phyloP scores from a whole-genome alignment of 2,329 filamentous ascomycete genomes.

The Neonectria sp. region DNA sequence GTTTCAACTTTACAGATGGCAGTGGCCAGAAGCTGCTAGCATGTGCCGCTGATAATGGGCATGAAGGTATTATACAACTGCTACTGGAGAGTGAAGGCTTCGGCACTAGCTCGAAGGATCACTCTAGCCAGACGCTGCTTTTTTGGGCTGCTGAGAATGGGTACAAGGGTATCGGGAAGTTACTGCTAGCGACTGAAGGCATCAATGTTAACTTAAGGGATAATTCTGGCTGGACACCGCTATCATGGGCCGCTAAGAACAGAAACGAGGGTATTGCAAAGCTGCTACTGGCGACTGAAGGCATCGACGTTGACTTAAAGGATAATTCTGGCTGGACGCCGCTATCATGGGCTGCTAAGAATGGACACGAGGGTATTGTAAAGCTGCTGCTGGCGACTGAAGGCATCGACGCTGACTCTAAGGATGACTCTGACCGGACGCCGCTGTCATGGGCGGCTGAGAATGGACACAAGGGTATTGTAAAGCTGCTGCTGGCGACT shows the following conservation, averaged over 20 bases:
- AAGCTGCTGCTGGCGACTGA: not conserved
- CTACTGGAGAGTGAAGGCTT: too few relatives aligned
- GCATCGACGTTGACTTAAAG: not conserved
- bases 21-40: too few relatives aligned
- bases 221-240: not conserved
- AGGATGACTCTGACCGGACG: too few relatives aligned
- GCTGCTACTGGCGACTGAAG: not conserved
- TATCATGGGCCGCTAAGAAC: not conserved
- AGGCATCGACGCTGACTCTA: too few relatives aligned
- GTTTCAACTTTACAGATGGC: too few relatives aligned
- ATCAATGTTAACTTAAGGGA: not conserved
- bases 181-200: not conserved
- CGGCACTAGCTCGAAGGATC: too few relatives aligned
- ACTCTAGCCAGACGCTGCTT: too few relatives aligned
- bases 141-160: not conserved
- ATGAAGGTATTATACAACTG: too few relatives aligned
- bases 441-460: not conserved
- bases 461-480: too few relatives aligned
- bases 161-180: not conserved
- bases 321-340: not conserved
- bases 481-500: too few relatives aligned
- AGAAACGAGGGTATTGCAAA: not conserved
- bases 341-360: not conserved
- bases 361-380: not conserved
- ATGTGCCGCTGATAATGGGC: too few relatives aligned